These are phyloP conservation scores for Chiua virens DNA, from an alignment of 768 basidiomycete genomes.

Conservation along the genomic window DNA sequence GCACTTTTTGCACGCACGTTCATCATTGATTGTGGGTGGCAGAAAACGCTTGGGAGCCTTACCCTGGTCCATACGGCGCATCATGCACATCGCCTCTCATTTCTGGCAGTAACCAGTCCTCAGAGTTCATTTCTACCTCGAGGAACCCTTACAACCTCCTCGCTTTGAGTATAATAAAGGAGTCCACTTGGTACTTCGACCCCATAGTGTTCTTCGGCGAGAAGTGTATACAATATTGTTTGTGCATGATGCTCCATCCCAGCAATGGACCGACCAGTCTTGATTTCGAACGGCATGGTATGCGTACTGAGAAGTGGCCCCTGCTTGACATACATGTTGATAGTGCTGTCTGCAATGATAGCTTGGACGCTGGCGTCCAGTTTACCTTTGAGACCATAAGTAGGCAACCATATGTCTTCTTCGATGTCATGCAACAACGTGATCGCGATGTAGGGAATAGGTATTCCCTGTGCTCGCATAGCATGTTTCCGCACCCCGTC, in stretches of 20 bases:
- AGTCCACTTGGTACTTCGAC: slow-evolving; percentile 78
- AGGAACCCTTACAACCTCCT: slow-evolving; percentile 83
- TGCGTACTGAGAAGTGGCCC: slow-evolving; percentile 23
- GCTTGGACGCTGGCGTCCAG: slow-evolving; percentile 86
- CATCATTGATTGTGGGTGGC: slow-evolving; percentile 85
- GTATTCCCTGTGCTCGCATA: no score
- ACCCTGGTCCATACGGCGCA: slow-evolving; percentile 41
- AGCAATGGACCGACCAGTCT: slow-evolving; percentile 80
- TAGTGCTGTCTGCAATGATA: slow-evolving; percentile 50
- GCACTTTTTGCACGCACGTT: slow-evolving; percentile 75
- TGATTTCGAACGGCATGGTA: slow-evolving; percentile 87
- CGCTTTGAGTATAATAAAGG: slow-evolving; percentile 91
- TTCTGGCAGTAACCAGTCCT: slow-evolving; percentile 77
- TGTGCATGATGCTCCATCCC: slow-evolving; percentile 95
- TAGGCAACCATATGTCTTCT: slow-evolving; percentile 97
- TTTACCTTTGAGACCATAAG: slow-evolving; percentile 94
- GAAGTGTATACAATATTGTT: slow-evolving; percentile 93
- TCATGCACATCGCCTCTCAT: slow-evolving; percentile 78
- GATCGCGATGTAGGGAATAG: no score
- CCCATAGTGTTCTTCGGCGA: slow-evolving; percentile 90
- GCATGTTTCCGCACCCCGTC: no score
- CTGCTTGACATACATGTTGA: slow-evolving; percentile 16
- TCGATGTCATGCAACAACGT: slow-evolving; percentile 81
- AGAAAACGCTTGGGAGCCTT: slow-evolving; percentile 57
- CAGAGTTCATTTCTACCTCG: slow-evolving; percentile 80